These are phyloP conservation scores for Aspergillus neoniger DNA, from an alignment of 2,329 filamentous ascomycete species.

Conservation along the genomic window DNA sequence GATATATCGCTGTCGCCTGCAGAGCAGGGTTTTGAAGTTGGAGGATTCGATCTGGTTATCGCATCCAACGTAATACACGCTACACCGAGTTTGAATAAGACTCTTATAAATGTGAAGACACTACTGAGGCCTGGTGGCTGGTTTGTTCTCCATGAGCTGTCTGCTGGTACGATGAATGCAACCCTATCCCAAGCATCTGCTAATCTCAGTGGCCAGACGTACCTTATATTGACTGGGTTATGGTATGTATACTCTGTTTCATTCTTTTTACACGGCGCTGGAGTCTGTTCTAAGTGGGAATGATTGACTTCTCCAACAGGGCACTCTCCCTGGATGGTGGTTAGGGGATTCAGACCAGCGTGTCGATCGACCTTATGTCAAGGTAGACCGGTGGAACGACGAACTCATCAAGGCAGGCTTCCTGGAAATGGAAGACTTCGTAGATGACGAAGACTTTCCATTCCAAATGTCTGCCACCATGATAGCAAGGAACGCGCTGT, in stretches of 20 bases:
- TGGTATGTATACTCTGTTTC: neutral
- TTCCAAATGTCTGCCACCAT: slow-evolving; percentile 9
- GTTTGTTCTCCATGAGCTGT: slow-evolving; percentile 48
- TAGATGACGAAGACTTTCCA: slow-evolving; percentile 19
- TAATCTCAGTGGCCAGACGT: neutral
- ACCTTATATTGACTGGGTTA: neutral
- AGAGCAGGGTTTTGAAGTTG: slow-evolving; percentile 32
- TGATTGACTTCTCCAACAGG: slow-evolving; percentile 7
- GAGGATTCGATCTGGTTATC: slow-evolving; percentile 36
- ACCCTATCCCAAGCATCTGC: neutral
- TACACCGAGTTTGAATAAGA: slow-evolving; percentile 8
- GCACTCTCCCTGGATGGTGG: slow-evolving; percentile 35
- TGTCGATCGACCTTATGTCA: slow-evolving; percentile 26
- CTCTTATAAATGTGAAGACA: slow-evolving; percentile 21
- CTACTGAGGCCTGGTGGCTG: slow-evolving; percentile 46
- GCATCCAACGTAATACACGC: slow-evolving; percentile 35
- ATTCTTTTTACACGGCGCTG: neutral
- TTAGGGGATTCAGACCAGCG: slow-evolving; percentile 29
- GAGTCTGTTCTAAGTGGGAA: neutral
- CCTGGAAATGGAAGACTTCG: slow-evolving; percentile 27
- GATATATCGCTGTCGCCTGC: slow-evolving; percentile 33
- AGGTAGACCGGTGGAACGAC: slow-evolving; percentile 27
- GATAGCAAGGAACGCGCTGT: neutral
- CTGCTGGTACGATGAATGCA: slow-evolving; percentile 6
- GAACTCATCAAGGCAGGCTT: slow-evolving; percentile 36